Evolutionary conservation across 2,329 filamentous ascomycete species (phyloP), one percentile per base, ranked within the genome.

Genomic region (Microcyclospora tardicrescens): DNA sequence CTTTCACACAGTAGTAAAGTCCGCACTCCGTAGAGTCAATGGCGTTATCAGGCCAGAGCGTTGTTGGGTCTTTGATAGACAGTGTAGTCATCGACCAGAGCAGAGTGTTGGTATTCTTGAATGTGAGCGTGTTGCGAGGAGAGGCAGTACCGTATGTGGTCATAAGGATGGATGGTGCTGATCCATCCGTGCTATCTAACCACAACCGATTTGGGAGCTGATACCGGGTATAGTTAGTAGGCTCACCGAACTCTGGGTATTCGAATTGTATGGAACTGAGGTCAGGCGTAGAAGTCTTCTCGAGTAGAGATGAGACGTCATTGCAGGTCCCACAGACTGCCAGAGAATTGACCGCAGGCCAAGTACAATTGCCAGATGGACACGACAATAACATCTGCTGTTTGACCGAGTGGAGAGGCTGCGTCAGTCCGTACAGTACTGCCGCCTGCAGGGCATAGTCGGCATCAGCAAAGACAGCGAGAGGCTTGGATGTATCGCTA

Each of bases 1-100:
- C 12, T 11, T 44, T 47, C 9, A 47, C 40, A 34, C 44, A 44
- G 34, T 47, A 47, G 28, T 41, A 39, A 2, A 47, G 36, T 5
- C 35, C 42, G 32, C 44, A 44, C 30, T 47, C 44, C 6, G 35
- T 16, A 2, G 42, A 40, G 2, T 34, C 10, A n/a, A 44, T 11
- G 8, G 28, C n/a, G 6, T 38, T 10, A 9, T 44, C 6, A 1
- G 44, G 42, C 42, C 42, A 44, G 3, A 1, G 28, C 14, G 3
- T 15, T 24, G 10, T 10, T n/a, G 13, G 30, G 8, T 14, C 29
- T 31, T 27, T 38, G 19, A 10, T 34, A 19, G 11, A 29, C 31
- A 43, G 12, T 10, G 33, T 35, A 10, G 16, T 13, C 29, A 39
- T 40, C 2, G 44, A 32, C 32, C 35, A 44, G 6, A 44, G 37